Percentiles rank a stretch among this genome's conserved stretches.
Evolutionary conservation across 495 filamentous ascomycete genomes (phyloP).

Genomic region (Echria macrotheca): DNA sequence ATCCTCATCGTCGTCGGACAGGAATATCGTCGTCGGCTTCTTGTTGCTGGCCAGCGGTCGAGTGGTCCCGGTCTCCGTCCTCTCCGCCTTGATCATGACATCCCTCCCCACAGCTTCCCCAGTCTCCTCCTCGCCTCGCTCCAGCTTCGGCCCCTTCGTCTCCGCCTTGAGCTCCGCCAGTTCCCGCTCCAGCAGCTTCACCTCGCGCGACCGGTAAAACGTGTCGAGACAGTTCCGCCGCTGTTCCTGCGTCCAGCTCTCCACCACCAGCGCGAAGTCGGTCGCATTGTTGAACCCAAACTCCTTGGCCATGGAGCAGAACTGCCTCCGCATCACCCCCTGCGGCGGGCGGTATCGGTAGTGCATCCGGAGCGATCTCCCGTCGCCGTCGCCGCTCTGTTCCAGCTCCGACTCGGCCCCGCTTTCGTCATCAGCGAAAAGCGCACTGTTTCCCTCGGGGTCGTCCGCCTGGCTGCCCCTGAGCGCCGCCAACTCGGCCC

Average conservation of each 20-base stretch:
- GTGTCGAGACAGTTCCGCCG: conserved; percentile 70
- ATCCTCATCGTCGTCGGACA: conserved; percentile 14
- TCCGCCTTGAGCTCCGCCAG: conserved; percentile 12
- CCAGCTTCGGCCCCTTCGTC: conserved; percentile 1
- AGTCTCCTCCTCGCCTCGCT: background rate
- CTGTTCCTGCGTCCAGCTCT: conserved; percentile 87
- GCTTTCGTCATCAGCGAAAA: conserved; percentile 24
- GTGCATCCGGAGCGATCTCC: conserved; percentile 34
- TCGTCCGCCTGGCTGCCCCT: conserved; percentile 37
- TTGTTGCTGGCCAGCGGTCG: background rate
- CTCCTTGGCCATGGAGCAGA: conserved; percentile 79
- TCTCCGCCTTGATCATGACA: conserved; percentile 3
- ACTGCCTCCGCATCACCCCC: conserved; percentile 73
- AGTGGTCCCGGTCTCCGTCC: background rate
- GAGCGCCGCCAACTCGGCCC: conserved; percentile 61
- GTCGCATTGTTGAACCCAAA: conserved; percentile 72
- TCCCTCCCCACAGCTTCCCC: background rate
- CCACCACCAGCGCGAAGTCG: conserved; percentile 90
- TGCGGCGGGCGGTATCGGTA: conserved; percentile 72
- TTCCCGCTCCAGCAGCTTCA: conserved; percentile 29
- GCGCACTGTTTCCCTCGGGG: conserved; percentile 15
- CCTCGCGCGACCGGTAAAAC: conserved; percentile 61
- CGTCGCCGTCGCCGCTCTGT: background rate
- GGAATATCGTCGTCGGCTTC: background rate
- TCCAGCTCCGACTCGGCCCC: background rate